Conservation (phyloP, 805 yeast species). For the Ogataea siamensis region DNA sequence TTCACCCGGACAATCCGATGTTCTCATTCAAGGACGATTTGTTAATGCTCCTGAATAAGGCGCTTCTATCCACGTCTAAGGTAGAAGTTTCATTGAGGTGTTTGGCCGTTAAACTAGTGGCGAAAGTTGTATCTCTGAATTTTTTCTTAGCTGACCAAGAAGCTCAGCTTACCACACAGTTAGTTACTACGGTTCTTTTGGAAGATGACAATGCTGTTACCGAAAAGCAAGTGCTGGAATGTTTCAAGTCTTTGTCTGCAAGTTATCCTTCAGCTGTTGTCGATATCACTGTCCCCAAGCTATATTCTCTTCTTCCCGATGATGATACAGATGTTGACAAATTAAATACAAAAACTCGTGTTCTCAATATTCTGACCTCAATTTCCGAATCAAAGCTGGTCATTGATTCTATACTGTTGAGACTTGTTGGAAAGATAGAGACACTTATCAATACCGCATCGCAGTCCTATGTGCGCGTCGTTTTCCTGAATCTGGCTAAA, state of each 20-base stretch:
- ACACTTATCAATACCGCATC: conserved; percentile 15
- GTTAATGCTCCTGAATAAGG: conserved; percentile 62
- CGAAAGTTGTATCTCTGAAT: conserved; percentile 50
- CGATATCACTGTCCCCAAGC: conserved; percentile 50
- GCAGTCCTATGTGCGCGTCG: conserved; percentile 23
- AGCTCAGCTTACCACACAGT: conserved; percentile 58
- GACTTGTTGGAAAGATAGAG: conserved; percentile 42
- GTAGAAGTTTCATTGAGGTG: conserved; percentile 69
- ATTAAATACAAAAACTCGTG: conserved; percentile 30
- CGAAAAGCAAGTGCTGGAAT: conserved; percentile 50
- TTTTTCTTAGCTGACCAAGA: conserved; percentile 54
- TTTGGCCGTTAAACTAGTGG: conserved; percentile 62
- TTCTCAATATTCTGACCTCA: conserved; percentile 36
- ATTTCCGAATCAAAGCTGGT: conserved; percentile 42
- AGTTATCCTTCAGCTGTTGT: conserved; percentile 41
- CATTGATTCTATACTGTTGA: conserved; percentile 42
- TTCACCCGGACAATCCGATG: conserved; percentile 37
- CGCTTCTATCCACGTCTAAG: conserved; percentile 63
- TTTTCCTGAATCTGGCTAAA: conserved; percentile 25
- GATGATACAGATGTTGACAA: conserved; percentile 8
- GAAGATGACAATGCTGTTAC: conserved; percentile 50
- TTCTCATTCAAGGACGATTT: conserved; percentile 60
- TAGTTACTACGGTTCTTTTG: conserved; percentile 62
- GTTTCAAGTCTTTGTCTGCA: conserved; percentile 49
- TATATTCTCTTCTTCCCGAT: conserved; percentile 52